Percentiles rank a stretch among this genome's conserved stretches.
Conservation (phyloP, 306 rosid species). For the Cotoneaster glaucophyllus region DNA sequence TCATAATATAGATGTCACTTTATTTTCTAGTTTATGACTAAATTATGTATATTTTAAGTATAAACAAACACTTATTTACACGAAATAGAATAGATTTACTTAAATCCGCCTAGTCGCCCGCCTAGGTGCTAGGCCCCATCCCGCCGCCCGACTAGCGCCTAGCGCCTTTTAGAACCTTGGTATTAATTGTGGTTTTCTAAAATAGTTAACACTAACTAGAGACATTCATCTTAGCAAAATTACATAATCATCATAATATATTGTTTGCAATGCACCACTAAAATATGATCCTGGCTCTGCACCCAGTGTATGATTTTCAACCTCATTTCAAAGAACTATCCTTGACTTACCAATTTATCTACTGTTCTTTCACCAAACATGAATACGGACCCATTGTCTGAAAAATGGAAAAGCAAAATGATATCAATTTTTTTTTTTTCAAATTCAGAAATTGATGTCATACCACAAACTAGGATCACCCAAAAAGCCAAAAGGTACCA, state of each 20-base stretch:
- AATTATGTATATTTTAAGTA: too few relatives aligned
- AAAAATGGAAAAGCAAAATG: conserved; percentile 26
- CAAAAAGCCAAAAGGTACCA: conserved; percentile 40
- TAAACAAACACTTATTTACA: too few relatives aligned
- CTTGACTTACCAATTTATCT: conserved; percentile 54
- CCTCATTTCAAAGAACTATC: background rate
- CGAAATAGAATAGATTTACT: too few relatives aligned
- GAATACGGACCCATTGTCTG: conserved; percentile 79
- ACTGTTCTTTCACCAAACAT: conserved; percentile 69
- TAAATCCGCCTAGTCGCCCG: too few relatives aligned
- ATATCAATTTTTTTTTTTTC: background rate
- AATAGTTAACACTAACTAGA: background rate
- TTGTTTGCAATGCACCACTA: background rate
- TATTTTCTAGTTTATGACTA: too few relatives aligned
- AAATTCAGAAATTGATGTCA: background rate
- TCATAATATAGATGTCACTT: too few relatives aligned
- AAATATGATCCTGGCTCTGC: background rate
- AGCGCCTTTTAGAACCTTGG: too few relatives aligned
- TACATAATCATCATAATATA: background rate
- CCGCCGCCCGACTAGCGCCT: too few relatives aligned
- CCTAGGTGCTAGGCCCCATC: too few relatives aligned
- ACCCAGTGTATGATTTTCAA: background rate
- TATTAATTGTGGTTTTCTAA: background rate
- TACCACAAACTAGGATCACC: background rate
- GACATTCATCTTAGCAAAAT: background rate